A percentile compares a stretch with the other conserved stretches of the same genome.
phyloP scores from a whole-genome alignment of 1,139 yeast genomes.

The Magnusiomyces ingens region DNA sequence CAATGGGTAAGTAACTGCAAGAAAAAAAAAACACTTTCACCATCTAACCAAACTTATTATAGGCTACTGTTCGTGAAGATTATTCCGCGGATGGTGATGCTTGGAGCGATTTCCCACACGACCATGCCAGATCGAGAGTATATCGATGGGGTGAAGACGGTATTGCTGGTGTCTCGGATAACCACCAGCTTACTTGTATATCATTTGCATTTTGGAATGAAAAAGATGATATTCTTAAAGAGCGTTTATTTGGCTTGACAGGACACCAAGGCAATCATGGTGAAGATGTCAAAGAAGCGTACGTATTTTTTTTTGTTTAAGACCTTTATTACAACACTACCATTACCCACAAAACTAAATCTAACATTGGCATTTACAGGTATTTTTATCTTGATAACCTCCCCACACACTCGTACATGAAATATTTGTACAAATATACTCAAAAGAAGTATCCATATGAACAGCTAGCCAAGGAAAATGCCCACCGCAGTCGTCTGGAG shows the following conservation, averaged over 20 bases:
- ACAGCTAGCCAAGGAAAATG: slow-evolving; percentile 64
- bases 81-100: slow-evolving; percentile 83
- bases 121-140: slow-evolving; percentile 73
- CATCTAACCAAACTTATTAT: not conserved
- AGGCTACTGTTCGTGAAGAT: slow-evolving; percentile 86
- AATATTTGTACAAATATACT: slow-evolving; percentile 88
- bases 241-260: slow-evolving; percentile 81
- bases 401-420: slow-evolving; percentile 91
- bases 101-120: slow-evolving; percentile 88
- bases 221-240: slow-evolving; percentile 78
- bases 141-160: slow-evolving; percentile 99
- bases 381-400: slow-evolving; percentile 85
- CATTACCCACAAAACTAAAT: not conserved
- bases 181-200: slow-evolving; percentile 71
- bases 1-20: slow-evolving; percentile 53
- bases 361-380: slow-evolving; percentile 10
- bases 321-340: not conserved
- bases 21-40: not conserved
- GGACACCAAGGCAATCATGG: slow-evolving; percentile 96
- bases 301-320: not conserved
- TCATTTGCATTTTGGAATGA: slow-evolving; percentile 91
- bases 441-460: slow-evolving; percentile 79
- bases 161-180: slow-evolving; percentile 83
- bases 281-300: slow-evolving; percentile 82
- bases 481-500: slow-evolving; percentile 55